These are phyloP conservation scores for Heterobasidion occidentale DNA, from an alignment of 1,284 basidiomycete species.

Conservation along the genomic window DNA sequence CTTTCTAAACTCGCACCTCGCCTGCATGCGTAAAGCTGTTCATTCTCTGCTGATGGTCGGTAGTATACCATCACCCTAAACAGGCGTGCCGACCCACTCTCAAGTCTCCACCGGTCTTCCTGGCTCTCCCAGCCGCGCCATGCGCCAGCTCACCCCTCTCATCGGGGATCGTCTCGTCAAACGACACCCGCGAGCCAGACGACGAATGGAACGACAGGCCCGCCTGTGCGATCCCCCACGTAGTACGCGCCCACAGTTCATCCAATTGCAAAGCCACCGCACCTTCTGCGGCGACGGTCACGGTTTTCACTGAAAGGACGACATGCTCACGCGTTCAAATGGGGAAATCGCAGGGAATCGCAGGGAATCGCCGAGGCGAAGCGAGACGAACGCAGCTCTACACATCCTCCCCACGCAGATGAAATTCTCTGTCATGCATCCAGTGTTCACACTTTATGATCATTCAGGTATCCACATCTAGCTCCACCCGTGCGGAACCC, in stretches of 20 bases:
- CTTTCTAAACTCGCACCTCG: too few relatives aligned
- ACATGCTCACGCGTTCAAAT: conserved; percentile 37
- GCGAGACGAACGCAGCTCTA: conserved; percentile 23
- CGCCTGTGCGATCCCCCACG: conserved; percentile 11
- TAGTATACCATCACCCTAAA: too few relatives aligned
- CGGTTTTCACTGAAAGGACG: conserved; percentile 20
- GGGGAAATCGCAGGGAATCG: too few relatives aligned
- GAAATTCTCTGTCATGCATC: conserved; percentile 33
- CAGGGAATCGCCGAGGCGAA: too few relatives aligned
- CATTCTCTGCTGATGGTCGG: too few relatives aligned
- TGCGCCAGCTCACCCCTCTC: conserved; percentile 25
- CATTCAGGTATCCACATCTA: too few relatives aligned
- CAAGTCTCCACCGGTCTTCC: conserved; percentile 17
- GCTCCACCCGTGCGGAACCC: too few relatives aligned
- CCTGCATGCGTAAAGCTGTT: too few relatives aligned
- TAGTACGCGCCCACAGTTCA: background rate
- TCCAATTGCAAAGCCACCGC: too few relatives aligned
- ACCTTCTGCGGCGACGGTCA: too few relatives aligned
- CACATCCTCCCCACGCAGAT: conserved; percentile 20
- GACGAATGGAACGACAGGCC: conserved; percentile 26
- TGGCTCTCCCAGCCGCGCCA: conserved; percentile 8
- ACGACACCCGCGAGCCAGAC: conserved; percentile 17
- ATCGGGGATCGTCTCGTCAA: conserved; percentile 25
- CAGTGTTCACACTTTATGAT: conserved; percentile 21
- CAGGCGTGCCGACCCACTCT: background rate